Percentiles rank a stretch among this genome's conserved stretches.
phyloP scores from a whole-genome alignment of 2,329 filamentous ascomycete species.

The Fusarium heterosporum region DNA sequence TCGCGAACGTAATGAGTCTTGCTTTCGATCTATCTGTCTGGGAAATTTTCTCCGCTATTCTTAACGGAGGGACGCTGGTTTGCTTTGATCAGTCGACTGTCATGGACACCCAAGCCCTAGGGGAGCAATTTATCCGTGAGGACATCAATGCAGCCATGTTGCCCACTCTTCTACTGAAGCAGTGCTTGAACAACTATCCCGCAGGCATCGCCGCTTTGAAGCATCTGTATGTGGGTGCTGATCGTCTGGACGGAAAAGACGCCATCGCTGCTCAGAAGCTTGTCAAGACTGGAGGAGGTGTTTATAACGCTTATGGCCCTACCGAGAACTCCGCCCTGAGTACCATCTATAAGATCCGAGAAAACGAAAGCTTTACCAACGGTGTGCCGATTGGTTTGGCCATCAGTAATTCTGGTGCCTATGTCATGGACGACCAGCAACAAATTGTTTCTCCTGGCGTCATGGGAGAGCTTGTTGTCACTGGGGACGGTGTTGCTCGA shows the following conservation, averaged over 20 bases:
- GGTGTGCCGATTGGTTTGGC: slow-evolving; percentile 1
- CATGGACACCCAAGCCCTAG: background rate
- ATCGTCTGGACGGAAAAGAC: slow-evolving; percentile 30
- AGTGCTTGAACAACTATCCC: background rate
- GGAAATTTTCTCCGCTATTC: background rate
- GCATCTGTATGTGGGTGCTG: slow-evolving; percentile 34
- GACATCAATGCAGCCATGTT: too few species aligned
- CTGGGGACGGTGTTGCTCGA: background rate
- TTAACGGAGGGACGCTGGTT: background rate
- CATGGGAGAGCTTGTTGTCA: slow-evolving; percentile 1
- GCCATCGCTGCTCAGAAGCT: background rate
- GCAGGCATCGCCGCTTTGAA: background rate
- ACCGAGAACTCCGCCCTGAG: slow-evolving; percentile 1
- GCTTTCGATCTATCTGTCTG: background rate
- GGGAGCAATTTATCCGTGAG: too few species aligned
- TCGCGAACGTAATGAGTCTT: background rate
- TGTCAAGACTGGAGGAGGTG: background rate
- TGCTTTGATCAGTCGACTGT: background rate
- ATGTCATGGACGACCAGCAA: background rate
- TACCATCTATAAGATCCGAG: background rate
- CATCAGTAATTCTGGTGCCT: background rate
- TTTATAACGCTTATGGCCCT: background rate
- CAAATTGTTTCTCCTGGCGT: background rate
- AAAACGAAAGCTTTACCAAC: background rate
- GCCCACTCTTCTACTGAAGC: background rate